These are phyloP conservation scores for Cyberlindnera sargentensis DNA, from an alignment of 805 yeast genomes.

Conservation along the genomic window DNA sequence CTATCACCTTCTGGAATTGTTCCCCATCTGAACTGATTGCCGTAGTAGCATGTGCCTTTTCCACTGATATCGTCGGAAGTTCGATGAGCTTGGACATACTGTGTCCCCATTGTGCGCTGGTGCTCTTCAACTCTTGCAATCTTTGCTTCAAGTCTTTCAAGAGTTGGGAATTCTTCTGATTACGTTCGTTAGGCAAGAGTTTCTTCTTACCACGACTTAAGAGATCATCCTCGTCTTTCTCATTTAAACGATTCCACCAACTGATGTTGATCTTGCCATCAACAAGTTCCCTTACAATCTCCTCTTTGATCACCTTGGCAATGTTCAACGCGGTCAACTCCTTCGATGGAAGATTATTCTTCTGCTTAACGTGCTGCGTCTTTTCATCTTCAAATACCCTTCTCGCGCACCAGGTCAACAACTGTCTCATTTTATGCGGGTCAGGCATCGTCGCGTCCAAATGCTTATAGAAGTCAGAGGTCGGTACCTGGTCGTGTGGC, in stretches of 20 bases:
- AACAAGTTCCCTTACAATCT: slow-evolving; percentile 48
- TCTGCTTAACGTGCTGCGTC: slow-evolving; percentile 19
- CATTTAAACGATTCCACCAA: slow-evolving; percentile 50
- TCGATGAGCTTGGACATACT: slow-evolving; percentile 10
- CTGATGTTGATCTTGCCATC: slow-evolving; percentile 56
- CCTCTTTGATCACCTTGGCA: slow-evolving; percentile 60
- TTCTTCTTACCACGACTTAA: slow-evolving; percentile 21
- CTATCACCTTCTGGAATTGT: slow-evolving; percentile 21
- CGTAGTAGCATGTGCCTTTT: slow-evolving; percentile 5
- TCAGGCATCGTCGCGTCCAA: slow-evolving; percentile 58
- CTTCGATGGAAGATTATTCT: slow-evolving; percentile 26
- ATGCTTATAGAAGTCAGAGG: slow-evolving; percentile 51
- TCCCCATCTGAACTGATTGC: slow-evolving; percentile 3
- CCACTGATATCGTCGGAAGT: slow-evolving; percentile 7
- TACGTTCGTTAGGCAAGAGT: slow-evolving; percentile 53
- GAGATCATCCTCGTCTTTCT: slow-evolving; percentile 19
- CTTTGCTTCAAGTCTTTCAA: slow-evolving; percentile 39
- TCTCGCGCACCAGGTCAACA: slow-evolving; percentile 61
- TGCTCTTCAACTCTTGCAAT: slow-evolving; percentile 36
- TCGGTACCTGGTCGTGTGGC: slow-evolving; percentile 58
- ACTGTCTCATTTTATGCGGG: slow-evolving; percentile 65
- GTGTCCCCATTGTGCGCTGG: slow-evolving; percentile 41
- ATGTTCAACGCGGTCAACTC: slow-evolving; percentile 40
- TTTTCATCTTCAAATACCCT: slow-evolving; percentile 30
- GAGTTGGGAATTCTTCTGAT: slow-evolving; percentile 42